These are phyloP conservation scores for Yamadazyma tumulicola DNA, from an alignment of 805 yeast species.

Conservation along the genomic window DNA sequence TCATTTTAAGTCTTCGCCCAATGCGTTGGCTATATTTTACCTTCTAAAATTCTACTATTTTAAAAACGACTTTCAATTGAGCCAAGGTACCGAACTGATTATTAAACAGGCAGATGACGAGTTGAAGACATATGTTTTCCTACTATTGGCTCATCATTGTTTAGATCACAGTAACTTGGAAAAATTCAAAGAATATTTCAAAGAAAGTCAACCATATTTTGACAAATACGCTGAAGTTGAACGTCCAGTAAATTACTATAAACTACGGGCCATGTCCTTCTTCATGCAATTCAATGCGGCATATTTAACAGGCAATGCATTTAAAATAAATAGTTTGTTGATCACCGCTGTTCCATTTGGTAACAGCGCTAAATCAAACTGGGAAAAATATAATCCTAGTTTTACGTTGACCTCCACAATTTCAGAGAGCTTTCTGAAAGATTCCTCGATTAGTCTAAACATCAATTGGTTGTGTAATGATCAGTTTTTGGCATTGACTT, in stretches of 20 bases:
- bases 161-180: background rate
- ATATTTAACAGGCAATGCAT: background rate
- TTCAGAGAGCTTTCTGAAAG: background rate
- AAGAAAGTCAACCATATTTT: slow-evolving; percentile 1
- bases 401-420: background rate
- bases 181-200: background rate
- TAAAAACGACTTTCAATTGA: background rate
- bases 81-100: background rate
- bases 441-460: background rate
- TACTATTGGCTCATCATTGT: slow-evolving; percentile 1
- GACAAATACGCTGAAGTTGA: background rate
- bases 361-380: slow-evolving; percentile 1
- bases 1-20: background rate
- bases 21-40: background rate
- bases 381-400: slow-evolving; percentile 3
- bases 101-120: background rate
- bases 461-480: slow-evolving; percentile 7
- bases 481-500: slow-evolving; percentile 3
- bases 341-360: background rate
- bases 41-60: slow-evolving; percentile 3
- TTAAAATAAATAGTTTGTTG: slow-evolving; percentile 1
- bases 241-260: background rate
- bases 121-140: slow-evolving; percentile 1
- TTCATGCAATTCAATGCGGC: slow-evolving; percentile 1
- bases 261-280: slow-evolving; percentile 3